Evolutionary conservation across 2,329 filamentous ascomycete genomes (phyloP).

Genomic region (Waltergamsia citrina): DNA sequence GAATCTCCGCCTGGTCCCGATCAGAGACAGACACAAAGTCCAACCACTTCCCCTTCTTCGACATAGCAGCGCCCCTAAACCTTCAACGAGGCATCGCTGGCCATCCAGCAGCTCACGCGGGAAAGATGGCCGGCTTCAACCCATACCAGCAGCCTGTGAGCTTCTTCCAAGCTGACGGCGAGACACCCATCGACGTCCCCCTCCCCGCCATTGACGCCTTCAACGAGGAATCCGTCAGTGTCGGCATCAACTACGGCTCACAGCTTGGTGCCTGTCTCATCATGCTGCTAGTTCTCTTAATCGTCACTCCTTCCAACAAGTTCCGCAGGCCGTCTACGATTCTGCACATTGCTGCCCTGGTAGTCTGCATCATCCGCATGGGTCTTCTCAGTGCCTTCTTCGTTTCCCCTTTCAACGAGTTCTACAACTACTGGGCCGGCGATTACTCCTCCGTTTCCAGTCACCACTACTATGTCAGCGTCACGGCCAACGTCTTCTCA

Average conservation of each 20-base stretch:
- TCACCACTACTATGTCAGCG: conserved; percentile 22
- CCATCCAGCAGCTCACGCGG: neutral
- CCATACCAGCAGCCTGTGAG: conserved; percentile 23
- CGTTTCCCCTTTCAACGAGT: conserved; percentile 48
- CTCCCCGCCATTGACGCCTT: conserved; percentile 20
- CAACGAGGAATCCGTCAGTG: conserved; percentile 20
- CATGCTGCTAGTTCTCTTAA: conserved; percentile 54
- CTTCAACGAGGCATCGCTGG: neutral
- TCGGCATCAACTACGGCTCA: conserved; percentile 54
- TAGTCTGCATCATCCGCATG: conserved; percentile 50
- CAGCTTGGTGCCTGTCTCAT: conserved; percentile 62
- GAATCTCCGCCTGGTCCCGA: too few relatives aligned
- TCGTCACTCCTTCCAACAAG: conserved; percentile 58
- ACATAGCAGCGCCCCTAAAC: neutral
- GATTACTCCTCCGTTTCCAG: conserved; percentile 42
- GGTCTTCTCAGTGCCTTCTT: conserved; percentile 49
- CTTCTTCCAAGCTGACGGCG: conserved; percentile 21
- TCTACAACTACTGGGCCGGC: conserved; percentile 48
- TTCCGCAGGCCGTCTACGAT: conserved; percentile 54
- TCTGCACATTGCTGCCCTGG: conserved; percentile 53
- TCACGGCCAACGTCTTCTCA: conserved; percentile 29
- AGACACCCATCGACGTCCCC: conserved; percentile 19
- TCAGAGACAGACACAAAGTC: too few relatives aligned
- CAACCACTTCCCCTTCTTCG: neutral
- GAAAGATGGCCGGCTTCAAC: conserved; percentile 19